phyloP scores from a whole-genome alignment of 2,329 filamentous ascomycete species.

The Neonectria ditissima region DNA sequence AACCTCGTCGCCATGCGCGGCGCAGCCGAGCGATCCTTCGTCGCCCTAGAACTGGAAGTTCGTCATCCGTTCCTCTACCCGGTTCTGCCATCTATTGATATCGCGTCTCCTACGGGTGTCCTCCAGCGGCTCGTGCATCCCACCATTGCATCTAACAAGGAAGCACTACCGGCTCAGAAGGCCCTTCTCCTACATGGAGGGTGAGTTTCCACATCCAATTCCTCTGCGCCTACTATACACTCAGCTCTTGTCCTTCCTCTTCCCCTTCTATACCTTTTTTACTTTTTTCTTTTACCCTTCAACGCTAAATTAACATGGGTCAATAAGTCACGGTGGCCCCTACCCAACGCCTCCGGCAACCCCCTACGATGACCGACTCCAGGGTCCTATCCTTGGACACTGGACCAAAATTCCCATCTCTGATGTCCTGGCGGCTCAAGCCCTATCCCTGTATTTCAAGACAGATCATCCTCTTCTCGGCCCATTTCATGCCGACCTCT shows the following conservation, averaged over 20 bases:
- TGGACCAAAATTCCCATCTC: constrained; percentile 9
- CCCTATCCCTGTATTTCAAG: constrained; percentile 13
- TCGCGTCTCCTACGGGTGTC: background rate
- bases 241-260: background rate
- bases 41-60: constrained; percentile 4
- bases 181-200: background rate
- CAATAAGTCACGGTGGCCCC: background rate
- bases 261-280: background rate
- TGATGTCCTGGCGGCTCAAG: constrained; percentile 4
- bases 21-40: background rate
- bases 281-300: background rate
- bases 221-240: too few relatives aligned
- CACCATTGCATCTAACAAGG: background rate
- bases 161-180: background rate
- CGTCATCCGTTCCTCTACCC: constrained; percentile 7
- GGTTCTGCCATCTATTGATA: background rate
- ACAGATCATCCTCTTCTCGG: constrained; percentile 15
- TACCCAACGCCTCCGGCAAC: background rate
- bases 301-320: background rate
- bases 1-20: background rate
- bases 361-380: constrained; percentile 9
- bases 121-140: background rate
- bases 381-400: background rate
- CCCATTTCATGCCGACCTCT: constrained; percentile 15
- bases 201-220: background rate